These are phyloP conservation scores for Mycena pura DNA, from an alignment of 768 basidiomycete genomes.

Conservation along the genomic window DNA sequence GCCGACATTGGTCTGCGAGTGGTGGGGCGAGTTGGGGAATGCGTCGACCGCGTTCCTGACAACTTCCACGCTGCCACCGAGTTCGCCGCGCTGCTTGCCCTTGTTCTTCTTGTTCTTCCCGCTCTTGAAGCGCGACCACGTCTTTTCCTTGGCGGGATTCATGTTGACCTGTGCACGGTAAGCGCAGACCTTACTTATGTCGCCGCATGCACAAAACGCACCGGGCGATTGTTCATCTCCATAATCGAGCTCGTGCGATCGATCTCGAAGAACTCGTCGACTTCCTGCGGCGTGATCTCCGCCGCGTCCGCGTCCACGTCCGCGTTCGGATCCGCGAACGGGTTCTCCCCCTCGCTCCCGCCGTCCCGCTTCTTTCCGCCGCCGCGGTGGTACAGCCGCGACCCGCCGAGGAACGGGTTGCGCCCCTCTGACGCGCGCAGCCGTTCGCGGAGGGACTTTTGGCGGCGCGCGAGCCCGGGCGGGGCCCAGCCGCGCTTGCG, in stretches of 20 bases:
- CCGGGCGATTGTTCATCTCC: slow-evolving; percentile 24
- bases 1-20: slow-evolving; percentile 18
- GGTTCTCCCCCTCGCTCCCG: slow-evolving; percentile 17
- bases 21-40: slow-evolving; percentile 28
- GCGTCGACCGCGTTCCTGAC: slow-evolving; percentile 24
- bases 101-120: slow-evolving; percentile 29
- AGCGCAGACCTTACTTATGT: neutral
- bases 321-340: slow-evolving; percentile 26
- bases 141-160: slow-evolving; percentile 20
- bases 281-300: slow-evolving; percentile 28
- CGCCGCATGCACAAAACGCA: neutral
- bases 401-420: slow-evolving; percentile 29
- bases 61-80: slow-evolving; percentile 23
- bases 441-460: slow-evolving; percentile 26
- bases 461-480: slow-evolving; percentile 27
- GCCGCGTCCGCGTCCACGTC: slow-evolving; percentile 22
- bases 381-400: slow-evolving; percentile 16
- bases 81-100: slow-evolving; percentile 21
- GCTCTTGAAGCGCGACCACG: slow-evolving; percentile 25
- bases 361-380: slow-evolving; percentile 14
- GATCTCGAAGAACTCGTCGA: slow-evolving; percentile 33
- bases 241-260: slow-evolving; percentile 28
- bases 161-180: neutral
- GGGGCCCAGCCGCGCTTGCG: slow-evolving; percentile 33
- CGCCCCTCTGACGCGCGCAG: slow-evolving; percentile 20